Evolutionary conservation across 2,329 filamentous ascomycete genomes (phyloP).

Genomic region (Gaeumannomyces sp.): DNA sequence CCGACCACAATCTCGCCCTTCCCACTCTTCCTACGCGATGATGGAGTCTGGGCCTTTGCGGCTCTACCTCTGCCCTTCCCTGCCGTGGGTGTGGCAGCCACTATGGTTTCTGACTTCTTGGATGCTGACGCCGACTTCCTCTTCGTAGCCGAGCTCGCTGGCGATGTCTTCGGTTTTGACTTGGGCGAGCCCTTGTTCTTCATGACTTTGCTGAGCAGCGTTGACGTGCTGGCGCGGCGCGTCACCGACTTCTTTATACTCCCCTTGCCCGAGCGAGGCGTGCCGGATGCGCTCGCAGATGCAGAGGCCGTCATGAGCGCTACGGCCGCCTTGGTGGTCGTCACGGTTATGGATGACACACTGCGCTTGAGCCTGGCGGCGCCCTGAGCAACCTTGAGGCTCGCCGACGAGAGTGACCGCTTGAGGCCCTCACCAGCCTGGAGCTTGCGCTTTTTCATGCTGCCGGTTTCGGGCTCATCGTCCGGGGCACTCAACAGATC

Average conservation of each 20-base stretch:
- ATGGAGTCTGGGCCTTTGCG: background rate
- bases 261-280: background rate
- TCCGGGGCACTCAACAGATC: slow-evolving; percentile 38
- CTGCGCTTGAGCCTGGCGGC: slow-evolving; percentile 33
- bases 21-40: slow-evolving; percentile 3
- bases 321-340: slow-evolving; percentile 24
- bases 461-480: slow-evolving; percentile 18
- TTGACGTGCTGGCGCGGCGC: slow-evolving; percentile 3
- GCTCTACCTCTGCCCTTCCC: slow-evolving; percentile 2
- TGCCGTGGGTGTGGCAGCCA: slow-evolving; percentile 7
- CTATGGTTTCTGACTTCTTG: slow-evolving; percentile 6
- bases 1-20: slow-evolving; percentile 1
- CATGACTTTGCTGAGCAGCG: slow-evolving; percentile 6
- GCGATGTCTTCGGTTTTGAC: slow-evolving; percentile 3
- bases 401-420: slow-evolving; percentile 24
- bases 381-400: slow-evolving; percentile 27
- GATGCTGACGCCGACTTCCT: background rate
- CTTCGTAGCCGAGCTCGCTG: slow-evolving; percentile 1
- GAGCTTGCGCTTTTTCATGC: slow-evolving; percentile 42
- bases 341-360: slow-evolving; percentile 32
- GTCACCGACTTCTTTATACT: slow-evolving; percentile 8
- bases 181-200: slow-evolving; percentile 1
- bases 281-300: slow-evolving; percentile 17
- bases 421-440: slow-evolving; percentile 30
- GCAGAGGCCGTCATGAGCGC: slow-evolving; percentile 15